phyloP scores from a whole-genome alignment of 768 basidiomycete genomes.

The Vishniacozyma victoriae region DNA sequence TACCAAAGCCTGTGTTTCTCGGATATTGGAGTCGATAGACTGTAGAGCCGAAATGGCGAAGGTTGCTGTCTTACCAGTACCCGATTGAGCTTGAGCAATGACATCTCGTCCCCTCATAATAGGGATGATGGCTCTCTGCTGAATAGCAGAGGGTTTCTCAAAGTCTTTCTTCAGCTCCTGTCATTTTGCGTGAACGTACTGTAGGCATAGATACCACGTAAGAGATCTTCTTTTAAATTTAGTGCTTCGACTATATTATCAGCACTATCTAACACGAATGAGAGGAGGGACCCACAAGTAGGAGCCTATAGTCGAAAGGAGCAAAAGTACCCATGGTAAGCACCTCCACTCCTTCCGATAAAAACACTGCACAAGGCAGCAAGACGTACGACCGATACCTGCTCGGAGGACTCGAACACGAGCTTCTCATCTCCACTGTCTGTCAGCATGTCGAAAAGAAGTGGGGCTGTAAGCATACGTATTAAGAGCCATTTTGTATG shows the following conservation, averaged over 20 bases:
- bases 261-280: slow-evolving; percentile 2
- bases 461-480: no score
- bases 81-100: slow-evolving; percentile 97
- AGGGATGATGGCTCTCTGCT: slow-evolving; percentile 94
- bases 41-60: slow-evolving; percentile 98
- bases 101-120: slow-evolving; percentile 82
- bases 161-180: slow-evolving; percentile 51
- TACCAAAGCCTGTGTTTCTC: slow-evolving; percentile 93
- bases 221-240: slow-evolving; percentile 47
- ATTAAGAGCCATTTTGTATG: no score
- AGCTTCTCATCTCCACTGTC: slow-evolving; percentile 88
- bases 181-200: slow-evolving; percentile 23
- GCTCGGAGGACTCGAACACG: slow-evolving; percentile 69
- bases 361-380: slow-evolving; percentile 17
- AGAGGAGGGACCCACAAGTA: slow-evolving; percentile 40
- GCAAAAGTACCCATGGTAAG: slow-evolving; percentile 41
- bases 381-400: slow-evolving; percentile 64
- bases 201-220: slow-evolving; percentile 49
- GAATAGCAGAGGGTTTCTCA: slow-evolving; percentile 97
- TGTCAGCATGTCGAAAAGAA: slow-evolving; percentile 49
- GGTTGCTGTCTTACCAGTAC: slow-evolving; percentile 98
- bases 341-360: slow-evolving; percentile 43
- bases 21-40: slow-evolving; percentile 88
- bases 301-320: slow-evolving; percentile 46
- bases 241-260: slow-evolving; percentile 45